Conservation (phyloP, 1,284 basidiomycete species). For the Marasmius sp. region DNA sequence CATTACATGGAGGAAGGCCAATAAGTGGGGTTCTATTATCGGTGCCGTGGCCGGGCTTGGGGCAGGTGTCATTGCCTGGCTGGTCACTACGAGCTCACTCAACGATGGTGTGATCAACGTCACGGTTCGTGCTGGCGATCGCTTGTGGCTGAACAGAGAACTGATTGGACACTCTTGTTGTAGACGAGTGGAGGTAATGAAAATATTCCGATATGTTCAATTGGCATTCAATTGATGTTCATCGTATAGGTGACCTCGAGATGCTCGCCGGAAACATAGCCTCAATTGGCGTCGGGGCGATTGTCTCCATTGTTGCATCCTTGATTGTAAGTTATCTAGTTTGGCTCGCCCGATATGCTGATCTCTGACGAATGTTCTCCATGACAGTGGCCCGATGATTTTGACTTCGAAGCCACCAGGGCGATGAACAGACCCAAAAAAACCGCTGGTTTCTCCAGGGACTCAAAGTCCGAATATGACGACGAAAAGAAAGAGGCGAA, state of each 20-base stretch:
- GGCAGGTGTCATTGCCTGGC: constrained; percentile 77
- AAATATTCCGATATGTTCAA: not conserved
- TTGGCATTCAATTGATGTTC: constrained; percentile 9
- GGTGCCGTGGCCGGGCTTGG: constrained; percentile 74
- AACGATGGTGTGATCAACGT: constrained; percentile 77
- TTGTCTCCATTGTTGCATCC: constrained; percentile 69
- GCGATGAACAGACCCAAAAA: constrained; percentile 58
- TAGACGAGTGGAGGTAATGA: constrained; percentile 52
- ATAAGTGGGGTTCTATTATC: constrained; percentile 75
- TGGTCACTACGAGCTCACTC: constrained; percentile 75
- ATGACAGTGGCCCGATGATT: constrained; percentile 75
- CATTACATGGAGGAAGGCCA: constrained; percentile 82
- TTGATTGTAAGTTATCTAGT: constrained; percentile 46
- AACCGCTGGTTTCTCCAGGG: constrained; percentile 9
- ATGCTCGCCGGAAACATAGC: constrained; percentile 89
- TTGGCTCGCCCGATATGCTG: not conserved
- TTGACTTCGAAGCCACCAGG: constrained; percentile 78
- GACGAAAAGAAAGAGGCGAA: constrained; percentile 31
- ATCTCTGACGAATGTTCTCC: not conserved
- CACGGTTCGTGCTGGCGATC: constrained; percentile 39
- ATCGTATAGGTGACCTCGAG: constrained; percentile 67
- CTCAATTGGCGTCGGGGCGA: constrained; percentile 79
- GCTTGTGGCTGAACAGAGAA: not conserved
- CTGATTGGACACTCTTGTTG: not conserved
- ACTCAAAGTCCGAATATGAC: constrained; percentile 35